phyloP scores from a whole-genome alignment of 2,329 filamentous ascomycete genomes.

The Trichophyton benhamiae region DNA sequence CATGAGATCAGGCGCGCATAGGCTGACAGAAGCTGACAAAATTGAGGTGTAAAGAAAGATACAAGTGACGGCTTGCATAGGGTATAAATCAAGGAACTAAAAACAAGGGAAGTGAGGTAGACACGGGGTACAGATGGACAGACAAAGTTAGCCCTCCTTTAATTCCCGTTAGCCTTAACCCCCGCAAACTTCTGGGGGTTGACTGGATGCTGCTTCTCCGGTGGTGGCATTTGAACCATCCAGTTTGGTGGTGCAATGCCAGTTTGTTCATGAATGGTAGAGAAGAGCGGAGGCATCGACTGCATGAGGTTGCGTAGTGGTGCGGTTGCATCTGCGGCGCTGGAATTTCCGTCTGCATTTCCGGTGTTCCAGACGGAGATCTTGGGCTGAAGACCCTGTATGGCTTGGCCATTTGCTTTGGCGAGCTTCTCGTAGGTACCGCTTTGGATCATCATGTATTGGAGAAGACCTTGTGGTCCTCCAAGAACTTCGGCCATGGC shows the following conservation, averaged over 20 bases:
- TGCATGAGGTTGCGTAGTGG: slow-evolving; percentile 74
- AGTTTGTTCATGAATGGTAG: slow-evolving; percentile 79
- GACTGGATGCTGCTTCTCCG: slow-evolving; percentile 10
- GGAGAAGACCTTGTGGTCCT: slow-evolving; percentile 63
- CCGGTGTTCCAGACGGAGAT: slow-evolving; percentile 86
- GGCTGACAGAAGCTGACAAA: not conserved
- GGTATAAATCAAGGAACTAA: not conserved
- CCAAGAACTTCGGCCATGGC: slow-evolving; percentile 61
- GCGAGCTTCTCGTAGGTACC: slow-evolving; percentile 67
- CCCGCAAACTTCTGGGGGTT: not conserved
- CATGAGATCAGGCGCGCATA: not conserved
- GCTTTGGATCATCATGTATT: slow-evolving; percentile 80
- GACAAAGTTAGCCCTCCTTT: not conserved
- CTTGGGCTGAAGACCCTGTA: slow-evolving; percentile 71
- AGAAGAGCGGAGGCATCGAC: slow-evolving; percentile 68
- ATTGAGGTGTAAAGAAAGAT: not conserved
- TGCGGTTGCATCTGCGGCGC: slow-evolving; percentile 43
- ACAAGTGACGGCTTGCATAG: not conserved
- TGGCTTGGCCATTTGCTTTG: slow-evolving; percentile 61
- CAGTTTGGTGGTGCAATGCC: slow-evolving; percentile 69
- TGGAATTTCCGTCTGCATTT: slow-evolving; percentile 22
- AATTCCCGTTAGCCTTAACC: not conserved
- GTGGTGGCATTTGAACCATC: slow-evolving; percentile 44
- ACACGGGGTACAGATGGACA: not conserved
- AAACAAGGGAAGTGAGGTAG: not conserved